These are phyloP conservation scores for Moesziomyces antarcticus DNA, from an alignment of 1,284 basidiomycete genomes.

Conservation along the genomic window DNA sequence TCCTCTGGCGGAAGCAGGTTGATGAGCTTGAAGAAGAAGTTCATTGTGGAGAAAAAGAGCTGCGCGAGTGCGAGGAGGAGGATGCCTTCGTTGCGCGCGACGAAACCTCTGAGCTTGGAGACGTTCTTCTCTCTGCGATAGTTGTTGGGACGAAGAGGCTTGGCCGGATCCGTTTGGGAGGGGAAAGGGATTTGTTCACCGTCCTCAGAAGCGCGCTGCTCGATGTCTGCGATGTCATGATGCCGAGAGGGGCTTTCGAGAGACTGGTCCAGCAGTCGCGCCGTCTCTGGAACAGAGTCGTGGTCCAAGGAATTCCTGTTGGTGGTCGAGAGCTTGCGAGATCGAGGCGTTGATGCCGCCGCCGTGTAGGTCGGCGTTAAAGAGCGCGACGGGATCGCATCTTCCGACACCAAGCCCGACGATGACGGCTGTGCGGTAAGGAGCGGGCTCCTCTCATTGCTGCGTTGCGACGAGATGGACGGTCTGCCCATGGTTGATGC, in stretches of 20 bases:
- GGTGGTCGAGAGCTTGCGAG: slow-evolving; percentile 27
- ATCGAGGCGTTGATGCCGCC: slow-evolving; percentile 4
- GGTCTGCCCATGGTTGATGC: slow-evolving; percentile 15
- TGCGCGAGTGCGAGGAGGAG: slow-evolving; percentile 39
- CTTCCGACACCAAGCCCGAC: slow-evolving; percentile 5
- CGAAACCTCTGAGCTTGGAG: slow-evolving; percentile 24
- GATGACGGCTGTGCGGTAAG: slow-evolving; percentile 21
- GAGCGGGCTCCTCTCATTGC: slow-evolving; percentile 38
- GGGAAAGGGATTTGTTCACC: slow-evolving; percentile 42
- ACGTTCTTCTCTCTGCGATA: slow-evolving; percentile 25
- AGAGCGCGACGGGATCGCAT: slow-evolving; percentile 15
- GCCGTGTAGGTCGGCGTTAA: slow-evolving; percentile 17
- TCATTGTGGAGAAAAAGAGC: slow-evolving; percentile 69
- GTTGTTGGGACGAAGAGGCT: slow-evolving; percentile 40
- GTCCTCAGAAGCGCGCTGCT: slow-evolving; percentile 16
- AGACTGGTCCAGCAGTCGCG: slow-evolving; percentile 16
- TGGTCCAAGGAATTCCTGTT: slow-evolving; percentile 13
- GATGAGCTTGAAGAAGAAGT: slow-evolving; percentile 75
- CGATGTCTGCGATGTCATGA: slow-evolving; percentile 10
- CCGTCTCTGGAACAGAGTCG: slow-evolving; percentile 11
- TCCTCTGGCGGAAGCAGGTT: slow-evolving; percentile 72
- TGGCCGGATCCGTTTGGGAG: slow-evolving; percentile 37
- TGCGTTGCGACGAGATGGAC: slow-evolving; percentile 31
- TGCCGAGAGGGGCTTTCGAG: slow-evolving; percentile 1
- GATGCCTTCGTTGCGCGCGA: slow-evolving; percentile 46